Evolutionary conservation across 192 early-diverging fungal genomes (phyloP), one percentile per base, ranked within the genome.

Genomic region (Pilobolus umbonatus): DNA sequence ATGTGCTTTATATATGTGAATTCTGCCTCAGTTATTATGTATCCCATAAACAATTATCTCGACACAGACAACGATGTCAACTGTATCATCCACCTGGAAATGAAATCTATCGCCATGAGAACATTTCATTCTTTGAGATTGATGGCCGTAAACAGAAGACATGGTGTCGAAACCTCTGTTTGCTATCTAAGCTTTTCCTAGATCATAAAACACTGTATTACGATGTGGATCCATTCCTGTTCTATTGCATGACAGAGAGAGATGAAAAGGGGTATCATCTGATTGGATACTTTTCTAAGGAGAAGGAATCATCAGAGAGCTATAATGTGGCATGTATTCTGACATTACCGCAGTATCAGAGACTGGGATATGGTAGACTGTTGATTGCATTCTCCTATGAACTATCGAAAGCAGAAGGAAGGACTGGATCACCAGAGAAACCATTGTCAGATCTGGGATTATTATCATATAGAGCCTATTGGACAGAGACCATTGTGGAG

Each of bases 181-280:
- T 99, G 38, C 67, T 99, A 28, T 96, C 95, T 21, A 99, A 99
- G 57, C 76, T 94, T 46, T 98, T 99, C 67, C 73, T 99, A 62
- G 97, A 99, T 75, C 97, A 99, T 83, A 99, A 99, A 66, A 97
- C 95, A 12, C 77, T 99, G 14, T 97, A 93, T 67, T 99, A 95
- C 67, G 95, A 99, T 61, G 95, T 98, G 10, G 97, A 99, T 50
- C 95, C 95, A 5, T 99, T 99, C 69, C 55, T 98, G 61, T 99
- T 95, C 69, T 99, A 99, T 67, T 84, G 94, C 46, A 88, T 99
- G 88, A 94, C 93, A 2, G 69, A 82, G 63, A 81, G 82, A 43
- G 95, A 98, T 63, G 86, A 88, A 26, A 68, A 80, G 25, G 97
- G 97, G 1, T 87, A 80, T 57, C 92, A 96, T 66, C 70, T 98